Evolutionary conservation across 768 basidiomycete species (phyloP), one percentile per base, ranked within the genome.

Genomic region (Hebeloma cylindrosporum): DNA sequence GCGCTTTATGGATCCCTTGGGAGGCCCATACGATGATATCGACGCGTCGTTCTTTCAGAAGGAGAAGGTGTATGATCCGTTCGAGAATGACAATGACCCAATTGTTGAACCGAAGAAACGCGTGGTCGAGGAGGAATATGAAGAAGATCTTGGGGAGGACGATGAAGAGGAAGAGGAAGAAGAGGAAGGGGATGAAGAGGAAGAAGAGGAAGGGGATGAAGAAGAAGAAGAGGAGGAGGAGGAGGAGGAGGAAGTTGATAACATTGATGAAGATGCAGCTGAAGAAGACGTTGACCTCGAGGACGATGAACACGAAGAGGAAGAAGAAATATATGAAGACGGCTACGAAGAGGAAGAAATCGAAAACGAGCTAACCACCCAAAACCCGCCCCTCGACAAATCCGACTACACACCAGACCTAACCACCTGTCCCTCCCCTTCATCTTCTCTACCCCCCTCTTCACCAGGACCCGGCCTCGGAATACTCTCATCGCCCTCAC

Each of bases 361-460:
- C n/a, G n/a, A n/a, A n/a, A n/a, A n/a, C n/a, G n/a, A n/a, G n/a
- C n/a, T n/a, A n/a, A n/a, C n/a, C n/a, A 26, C 42, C 13, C 43
- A 45, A 36, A 7, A 26, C 54, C 41, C 33, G 26, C 47, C 21
- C 35, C 40, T 31, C 40, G 26, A 33, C 4, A 43, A 45, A 5
- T 54, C 60, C 27, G n/a, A n/a, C n/a, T n/a, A n/a, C n/a, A 52
- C 63, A 2, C 63, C 60, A 9, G 54, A 53, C 9, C 52, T 57
- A 16, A 50, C 49, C 20, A 31, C 45, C 50, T 30, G 40, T 18
- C 22, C 40, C 13, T 48, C 51, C 6, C 57, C 57, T 9, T 51
- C 54, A n/a, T 48, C 52, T 17, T 47, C 44, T 10, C 49, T 33
- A 10, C 43, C 33, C 18, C 40, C 11, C 39, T 51, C 48, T 11